phyloP scores from a whole-genome alignment of 371 early-diverging fungal species.

The Rhizomucor pusillus region DNA sequence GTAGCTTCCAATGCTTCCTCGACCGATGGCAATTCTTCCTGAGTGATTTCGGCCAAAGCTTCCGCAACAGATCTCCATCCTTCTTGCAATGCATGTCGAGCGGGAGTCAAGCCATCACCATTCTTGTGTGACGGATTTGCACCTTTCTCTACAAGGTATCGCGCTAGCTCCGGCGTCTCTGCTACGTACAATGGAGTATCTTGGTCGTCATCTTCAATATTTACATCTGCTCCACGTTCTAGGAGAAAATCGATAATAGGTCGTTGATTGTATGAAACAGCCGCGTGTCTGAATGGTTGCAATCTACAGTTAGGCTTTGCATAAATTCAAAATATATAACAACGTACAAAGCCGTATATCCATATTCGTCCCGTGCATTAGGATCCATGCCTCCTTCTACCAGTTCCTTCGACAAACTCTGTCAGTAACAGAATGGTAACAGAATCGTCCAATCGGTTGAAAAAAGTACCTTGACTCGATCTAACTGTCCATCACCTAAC shows the following conservation, averaged over 20 bases:
- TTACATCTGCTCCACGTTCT: slow-evolving; percentile 55
- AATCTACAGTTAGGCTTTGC: not conserved
- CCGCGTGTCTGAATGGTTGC: slow-evolving; percentile 54
- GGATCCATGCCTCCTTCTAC: slow-evolving; percentile 43
- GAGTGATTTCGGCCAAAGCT: slow-evolving; percentile 28
- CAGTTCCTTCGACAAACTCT: slow-evolving; percentile 28
- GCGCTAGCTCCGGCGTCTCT: slow-evolving; percentile 73
- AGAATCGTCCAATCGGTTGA: not conserved
- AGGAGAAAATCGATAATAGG: slow-evolving; percentile 57
- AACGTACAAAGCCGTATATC: slow-evolving; percentile 69
- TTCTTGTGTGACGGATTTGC: slow-evolving; percentile 68
- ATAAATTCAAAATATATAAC: not conserved
- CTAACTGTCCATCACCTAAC: slow-evolving; percentile 44
- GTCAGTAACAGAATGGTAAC: not conserved
- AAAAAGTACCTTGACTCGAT: slow-evolving; percentile 37
- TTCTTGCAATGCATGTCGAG: slow-evolving; percentile 33
- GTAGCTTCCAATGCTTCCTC: slow-evolving; percentile 17
- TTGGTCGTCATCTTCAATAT: slow-evolving; percentile 75
- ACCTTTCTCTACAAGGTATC: slow-evolving; percentile 67
- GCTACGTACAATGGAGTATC: slow-evolving; percentile 87
- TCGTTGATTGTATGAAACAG: slow-evolving; percentile 63
- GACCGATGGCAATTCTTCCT: slow-evolving; percentile 24
- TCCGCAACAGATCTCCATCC: slow-evolving; percentile 43
- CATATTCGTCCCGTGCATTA: slow-evolving; percentile 68
- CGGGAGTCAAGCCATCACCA: slow-evolving; percentile 56